phyloP scores from a whole-genome alignment of 73 alveolate genomes.

The Tetrahymena malaccensis region DNA sequence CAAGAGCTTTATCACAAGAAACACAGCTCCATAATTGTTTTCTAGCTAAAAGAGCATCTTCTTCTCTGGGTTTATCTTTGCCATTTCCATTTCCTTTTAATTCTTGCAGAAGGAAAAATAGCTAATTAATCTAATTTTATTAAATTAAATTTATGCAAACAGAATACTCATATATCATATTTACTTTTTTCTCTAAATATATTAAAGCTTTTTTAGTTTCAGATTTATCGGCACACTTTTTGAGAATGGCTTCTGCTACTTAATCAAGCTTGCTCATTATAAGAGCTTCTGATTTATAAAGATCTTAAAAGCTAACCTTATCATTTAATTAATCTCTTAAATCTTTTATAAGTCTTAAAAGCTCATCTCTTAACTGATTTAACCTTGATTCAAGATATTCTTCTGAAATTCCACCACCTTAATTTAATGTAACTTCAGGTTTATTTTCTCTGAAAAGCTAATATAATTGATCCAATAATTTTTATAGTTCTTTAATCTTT shows the following conservation, averaged over 20 bases:
- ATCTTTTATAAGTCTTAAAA: neutral
- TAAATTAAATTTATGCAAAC: neutral
- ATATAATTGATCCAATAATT: neutral
- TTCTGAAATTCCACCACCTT: neutral
- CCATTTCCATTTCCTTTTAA: neutral
- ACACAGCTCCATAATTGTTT: neutral
- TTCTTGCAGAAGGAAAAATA: neutral
- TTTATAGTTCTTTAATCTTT: neutral
- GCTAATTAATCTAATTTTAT: neutral
- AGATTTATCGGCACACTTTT: neutral
- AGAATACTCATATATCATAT: neutral
- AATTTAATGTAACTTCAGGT: neutral
- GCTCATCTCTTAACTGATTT: neutral
- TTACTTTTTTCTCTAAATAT: neutral
- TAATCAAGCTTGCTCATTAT: neutral
- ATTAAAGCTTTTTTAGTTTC: neutral
- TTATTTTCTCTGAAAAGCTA: neutral
- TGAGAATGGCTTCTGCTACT: neutral
- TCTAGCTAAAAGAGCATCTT: neutral
- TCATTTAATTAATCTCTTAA: neutral
- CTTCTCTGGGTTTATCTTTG: neutral
- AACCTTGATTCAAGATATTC: neutral
- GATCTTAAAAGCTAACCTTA: neutral
- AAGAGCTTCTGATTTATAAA: neutral
- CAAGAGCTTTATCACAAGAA: neutral